Conservation (phyloP, 139 green algal genomes). For the Ulvella scutata region DNA sequence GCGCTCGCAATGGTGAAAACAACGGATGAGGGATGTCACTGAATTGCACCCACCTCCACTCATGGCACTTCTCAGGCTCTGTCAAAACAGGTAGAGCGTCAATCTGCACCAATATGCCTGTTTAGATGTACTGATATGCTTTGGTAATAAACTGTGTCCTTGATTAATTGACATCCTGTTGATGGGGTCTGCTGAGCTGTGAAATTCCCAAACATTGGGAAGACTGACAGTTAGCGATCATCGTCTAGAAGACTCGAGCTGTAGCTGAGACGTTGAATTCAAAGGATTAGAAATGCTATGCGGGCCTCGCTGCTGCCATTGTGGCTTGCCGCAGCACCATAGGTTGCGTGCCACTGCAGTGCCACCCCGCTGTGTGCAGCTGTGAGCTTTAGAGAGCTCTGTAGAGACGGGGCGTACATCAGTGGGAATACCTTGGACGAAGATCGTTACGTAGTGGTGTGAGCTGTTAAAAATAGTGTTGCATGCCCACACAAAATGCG, state of each 20-base stretch:
- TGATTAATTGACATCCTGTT: neutral
- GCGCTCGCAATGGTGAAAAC: slow-evolving; percentile 8
- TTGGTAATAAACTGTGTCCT: neutral
- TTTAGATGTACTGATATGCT: neutral
- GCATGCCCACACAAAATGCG: slow-evolving; percentile 11
- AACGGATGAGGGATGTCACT: slow-evolving; percentile 6
- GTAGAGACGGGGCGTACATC: too few species aligned
- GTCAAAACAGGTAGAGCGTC: neutral
- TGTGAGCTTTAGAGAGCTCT: neutral
- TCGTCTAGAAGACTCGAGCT: neutral
- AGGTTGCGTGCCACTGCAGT: too few species aligned
- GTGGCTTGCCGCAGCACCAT: too few species aligned
- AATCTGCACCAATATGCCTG: neutral
- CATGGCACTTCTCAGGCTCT: slow-evolving; percentile 22
- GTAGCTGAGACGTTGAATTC: neutral
- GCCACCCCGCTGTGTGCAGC: neutral
- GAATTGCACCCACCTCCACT: slow-evolving; percentile 17
- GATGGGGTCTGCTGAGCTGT: neutral
- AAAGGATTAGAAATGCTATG: too few species aligned
- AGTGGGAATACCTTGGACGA: slow-evolving; percentile 20
- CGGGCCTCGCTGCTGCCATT: too few species aligned
- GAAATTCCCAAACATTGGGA: neutral
- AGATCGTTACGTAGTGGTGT: slow-evolving; percentile 39
- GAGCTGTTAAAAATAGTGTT: slow-evolving; percentile 18
- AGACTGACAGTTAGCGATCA: neutral